Evolutionary conservation across 306 rosid species (phyloP), one percentile per base, ranked within the genome.

Genomic region (Cucurbita moschata): DNA sequence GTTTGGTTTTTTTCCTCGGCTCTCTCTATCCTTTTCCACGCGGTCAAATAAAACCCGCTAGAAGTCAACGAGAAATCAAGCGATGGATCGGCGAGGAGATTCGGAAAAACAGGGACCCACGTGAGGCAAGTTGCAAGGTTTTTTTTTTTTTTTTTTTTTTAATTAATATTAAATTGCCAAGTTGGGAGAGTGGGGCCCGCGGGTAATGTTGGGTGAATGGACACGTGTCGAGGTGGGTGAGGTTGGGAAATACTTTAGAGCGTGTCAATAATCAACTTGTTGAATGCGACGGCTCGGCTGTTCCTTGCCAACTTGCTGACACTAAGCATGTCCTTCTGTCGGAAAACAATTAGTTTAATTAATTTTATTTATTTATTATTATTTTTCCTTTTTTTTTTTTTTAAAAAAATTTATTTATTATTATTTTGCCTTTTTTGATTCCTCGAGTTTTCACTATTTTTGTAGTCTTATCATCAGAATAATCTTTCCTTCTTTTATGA

Each of bases 281-380:
- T 70, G 74, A 70, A 70, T 70, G 74, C 74, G 60, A 70, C 74
- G 59, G 74, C 74, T 51, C 74, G 74, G 60, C 74, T 69, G 74
- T 70, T 51, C 59, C 16, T 70, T 51, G 60, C 74, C 74, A 70
- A 70, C 59, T 70, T 51, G 74, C 74, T 51, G 74, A 69, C 59
- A 69, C 74, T 69, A 49, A 49, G 58, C 59, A 49, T 49, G 58
- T 50, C 74, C 26, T 70, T 44, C 44, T 50, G 74, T 70, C 74
- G 74, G 74, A 70, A 70, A 14, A 50, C 59, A 70, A 50, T 50
- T 60, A 26, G 40, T 5, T 8, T 10, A 40, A 42, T 23, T 0
- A 40, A 57, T n/a, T n/a, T 15, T 1, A 0, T 7, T 35, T 55
- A 5, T 5, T 6, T 47, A 3, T 11, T 46, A 2, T 50, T 14